Base-by-base conservation (phyloP, 2,329 filamentous ascomycete genomes). In the Aspergillus neoniger region DNA sequence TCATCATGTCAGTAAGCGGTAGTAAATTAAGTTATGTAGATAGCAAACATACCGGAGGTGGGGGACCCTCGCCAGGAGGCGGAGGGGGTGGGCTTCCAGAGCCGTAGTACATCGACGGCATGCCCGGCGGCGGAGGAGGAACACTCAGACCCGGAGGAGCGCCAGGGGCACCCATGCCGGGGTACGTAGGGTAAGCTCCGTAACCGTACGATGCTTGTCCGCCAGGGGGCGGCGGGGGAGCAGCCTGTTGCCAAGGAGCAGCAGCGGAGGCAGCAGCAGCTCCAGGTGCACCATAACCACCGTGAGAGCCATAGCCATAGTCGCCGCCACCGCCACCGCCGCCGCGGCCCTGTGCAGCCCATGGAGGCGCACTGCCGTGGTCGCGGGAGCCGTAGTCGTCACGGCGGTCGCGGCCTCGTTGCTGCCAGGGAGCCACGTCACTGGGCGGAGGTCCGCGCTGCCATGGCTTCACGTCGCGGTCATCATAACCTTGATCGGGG, bases 371-470 rank as follows among this genome's bases (percentile, higher is more conserved):
- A 51, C 69, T 66, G 48, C 75, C 75, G n/a, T 75, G 69, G 59
- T 77, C 76, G 58, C 75, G 75, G 41, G 70, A 67, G 21, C 70
- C 74, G 55, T 80, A 80, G 65, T 83, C 80, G 47, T 83, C 80
- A 56, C 81, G 77, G 59, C 78, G 79, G 59, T 90, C 87, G 63
- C 82, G 81, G 61, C 80, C 77, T 64, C 79, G 74, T 63, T 81
- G 80, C 73, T 83, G 80, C 91, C 93, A 96, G 7, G 92, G 92
- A 67, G 92, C 92, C 74, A 91, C 86, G 60, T 89, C 91, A 60
- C 91, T 91, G 28, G 73, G 70, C 30, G 90, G 92, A 17, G 92
- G 91, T 39, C 89, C 91, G 72, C 91, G 74, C 58, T 96, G 90
- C 92, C 92, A 97, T 54, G 93, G 93, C 77, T 91, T 94, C 67